Conservation (phyloP, 2,329 filamentous ascomycete species). For the Huntiella abstrusa region DNA sequence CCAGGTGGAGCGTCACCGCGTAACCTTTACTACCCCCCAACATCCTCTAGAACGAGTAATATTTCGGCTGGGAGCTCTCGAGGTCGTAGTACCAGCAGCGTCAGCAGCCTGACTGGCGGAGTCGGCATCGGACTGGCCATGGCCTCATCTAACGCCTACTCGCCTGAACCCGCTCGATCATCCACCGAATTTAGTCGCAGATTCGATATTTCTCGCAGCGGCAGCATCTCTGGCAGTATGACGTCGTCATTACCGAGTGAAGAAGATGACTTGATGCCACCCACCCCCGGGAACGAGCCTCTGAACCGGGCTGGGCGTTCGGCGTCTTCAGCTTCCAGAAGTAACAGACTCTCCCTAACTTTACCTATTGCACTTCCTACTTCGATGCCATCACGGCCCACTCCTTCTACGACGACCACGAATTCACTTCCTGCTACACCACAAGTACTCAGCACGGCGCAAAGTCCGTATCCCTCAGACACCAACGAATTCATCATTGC, state of each 20-base stretch:
- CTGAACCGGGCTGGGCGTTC: slow-evolving; percentile 29
- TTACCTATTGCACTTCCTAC: slow-evolving; percentile 40
- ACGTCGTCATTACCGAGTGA: slow-evolving; percentile 10
- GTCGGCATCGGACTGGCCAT: slow-evolving; percentile 4
- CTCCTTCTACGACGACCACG: slow-evolving; percentile 17
- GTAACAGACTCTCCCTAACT: slow-evolving; percentile 41
- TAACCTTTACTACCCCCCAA: slow-evolving; percentile 7
- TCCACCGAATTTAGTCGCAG: slow-evolving; percentile 6
- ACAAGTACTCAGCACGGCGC: slow-evolving; percentile 23
- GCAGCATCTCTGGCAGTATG: slow-evolving; percentile 10
- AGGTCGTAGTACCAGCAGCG: no score
- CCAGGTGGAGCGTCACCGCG: neutral
- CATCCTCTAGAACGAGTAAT: neutral
- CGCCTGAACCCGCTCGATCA: slow-evolving; percentile 5
- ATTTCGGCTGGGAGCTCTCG: neutral
- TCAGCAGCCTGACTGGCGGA: no score
- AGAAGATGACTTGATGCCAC: slow-evolving; percentile 19
- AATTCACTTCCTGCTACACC: slow-evolving; percentile 22
- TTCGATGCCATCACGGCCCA: slow-evolving; percentile 31
- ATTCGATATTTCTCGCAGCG: slow-evolving; percentile 8
- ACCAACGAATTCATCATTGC: slow-evolving; percentile 62
- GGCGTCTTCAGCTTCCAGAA: slow-evolving; percentile 32
- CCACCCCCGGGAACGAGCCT: slow-evolving; percentile 21
- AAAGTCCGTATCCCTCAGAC: slow-evolving; percentile 25
- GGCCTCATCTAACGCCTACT: slow-evolving; percentile 10